A percentile compares a stretch with the other conserved stretches of the same genome.
These are phyloP conservation scores for Xylaria castorea DNA, from an alignment of 495 filamentous ascomycete species.

Conservation along the genomic window DNA sequence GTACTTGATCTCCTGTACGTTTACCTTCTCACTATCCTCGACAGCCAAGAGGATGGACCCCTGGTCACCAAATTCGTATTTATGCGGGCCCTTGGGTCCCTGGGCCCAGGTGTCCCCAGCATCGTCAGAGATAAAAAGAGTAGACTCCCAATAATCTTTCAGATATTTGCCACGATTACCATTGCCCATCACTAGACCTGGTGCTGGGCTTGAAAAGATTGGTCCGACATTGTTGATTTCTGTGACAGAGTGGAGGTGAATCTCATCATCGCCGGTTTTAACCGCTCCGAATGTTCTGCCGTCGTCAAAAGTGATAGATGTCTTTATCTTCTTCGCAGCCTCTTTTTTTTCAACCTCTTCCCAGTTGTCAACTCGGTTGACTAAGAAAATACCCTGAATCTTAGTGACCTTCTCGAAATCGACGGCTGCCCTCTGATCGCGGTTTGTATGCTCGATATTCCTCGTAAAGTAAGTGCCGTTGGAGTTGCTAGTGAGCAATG, in stretches of 20 bases:
- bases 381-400: conserved; percentile 89
- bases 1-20: conserved; percentile 65
- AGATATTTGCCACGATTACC: conserved; percentile 85
- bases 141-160: conserved; percentile 64
- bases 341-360: conserved; percentile 66
- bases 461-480: conserved; percentile 94
- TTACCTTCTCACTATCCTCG: conserved; percentile 69
- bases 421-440: conserved; percentile 70
- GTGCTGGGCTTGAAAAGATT: conserved; percentile 93
- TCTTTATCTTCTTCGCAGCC: conserved; percentile 69
- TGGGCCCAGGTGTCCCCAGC: conserved; percentile 83
- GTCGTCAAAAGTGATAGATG: conserved; percentile 92
- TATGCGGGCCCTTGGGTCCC: conserved; percentile 81
- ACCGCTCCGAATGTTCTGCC: conserved; percentile 73
- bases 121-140: conserved; percentile 89
- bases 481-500: conserved; percentile 90
- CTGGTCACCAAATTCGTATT: conserved; percentile 93
- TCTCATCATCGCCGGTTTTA: conserved; percentile 61
- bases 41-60: conserved; percentile 87
- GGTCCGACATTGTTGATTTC: conserved; percentile 76
- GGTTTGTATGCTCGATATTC: conserved; percentile 91
- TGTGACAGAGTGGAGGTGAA: conserved; percentile 93
- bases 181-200: conserved; percentile 89
- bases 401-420: conserved; percentile 92
- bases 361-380: conserved; percentile 89